Percentiles rank a stretch among this genome's conserved stretches.
These are phyloP conservation scores for Dichotomocladium elegans DNA, from an alignment of 371 early-diverging fungal species.

Conservation along the genomic window DNA sequence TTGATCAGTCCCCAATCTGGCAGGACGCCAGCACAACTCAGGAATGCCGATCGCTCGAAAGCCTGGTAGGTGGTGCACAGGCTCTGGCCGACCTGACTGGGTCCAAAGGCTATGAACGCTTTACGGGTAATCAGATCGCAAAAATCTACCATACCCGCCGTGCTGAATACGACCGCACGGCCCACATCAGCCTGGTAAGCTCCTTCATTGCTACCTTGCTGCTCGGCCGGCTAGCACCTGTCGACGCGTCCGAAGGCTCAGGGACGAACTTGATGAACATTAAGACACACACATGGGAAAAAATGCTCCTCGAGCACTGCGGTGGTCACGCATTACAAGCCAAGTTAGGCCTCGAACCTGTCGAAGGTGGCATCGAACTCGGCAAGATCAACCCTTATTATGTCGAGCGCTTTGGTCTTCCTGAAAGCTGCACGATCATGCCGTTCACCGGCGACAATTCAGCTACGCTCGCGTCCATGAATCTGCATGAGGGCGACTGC, in stretches of 20 bases:
- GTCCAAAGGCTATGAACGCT: slow-evolving; percentile 76
- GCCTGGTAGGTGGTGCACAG: slow-evolving; percentile 54
- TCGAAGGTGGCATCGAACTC: slow-evolving; percentile 29
- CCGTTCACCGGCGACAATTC: slow-evolving; percentile 88
- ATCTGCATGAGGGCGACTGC: slow-evolving; percentile 51
- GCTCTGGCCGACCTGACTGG: slow-evolving; percentile 68
- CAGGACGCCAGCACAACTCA: slow-evolving; percentile 73
- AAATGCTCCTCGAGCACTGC: slow-evolving; percentile 30
- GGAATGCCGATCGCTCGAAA: slow-evolving; percentile 64
- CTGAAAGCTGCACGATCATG: slow-evolving; percentile 58
- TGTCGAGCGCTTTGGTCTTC: slow-evolving; percentile 52
- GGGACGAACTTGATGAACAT: slow-evolving; percentile 83
- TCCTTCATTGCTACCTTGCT: slow-evolving; percentile 72
- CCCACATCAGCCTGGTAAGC: slow-evolving; percentile 67
- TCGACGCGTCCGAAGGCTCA: slow-evolving; percentile 76
- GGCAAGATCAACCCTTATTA: slow-evolving; percentile 47
- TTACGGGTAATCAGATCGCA: slow-evolving; percentile 75
- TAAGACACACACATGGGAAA: slow-evolving; percentile 54
- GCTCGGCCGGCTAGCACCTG: slow-evolving; percentile 54
- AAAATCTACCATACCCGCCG: slow-evolving; percentile 43
- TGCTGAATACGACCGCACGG: slow-evolving; percentile 37
- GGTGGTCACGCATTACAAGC: slow-evolving; percentile 39
- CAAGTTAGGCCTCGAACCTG: slow-evolving; percentile 39
- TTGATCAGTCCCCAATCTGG: slow-evolving; percentile 77
- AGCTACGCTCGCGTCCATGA: slow-evolving; percentile 66